Base-by-base conservation (phyloP, 306 rosid genomes). In the Herpetospermum pedunculosum region DNA sequence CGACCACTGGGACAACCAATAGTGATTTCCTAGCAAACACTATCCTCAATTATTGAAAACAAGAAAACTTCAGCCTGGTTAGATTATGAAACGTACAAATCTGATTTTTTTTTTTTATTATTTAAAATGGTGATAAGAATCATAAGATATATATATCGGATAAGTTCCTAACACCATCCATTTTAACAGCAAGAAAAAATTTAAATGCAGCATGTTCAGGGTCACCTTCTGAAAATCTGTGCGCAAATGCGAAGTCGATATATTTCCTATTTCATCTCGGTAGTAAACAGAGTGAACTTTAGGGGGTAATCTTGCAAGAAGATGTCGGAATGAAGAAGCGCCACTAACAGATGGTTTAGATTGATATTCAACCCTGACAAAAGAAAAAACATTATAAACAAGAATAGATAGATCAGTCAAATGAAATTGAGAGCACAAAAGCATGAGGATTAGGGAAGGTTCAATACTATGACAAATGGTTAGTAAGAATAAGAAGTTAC, bases 221-320 rank as follows among this genome's bases (percentile, higher is more conserved):
- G 40, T 25, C 81, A 94, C 99, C 92, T 82, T 88, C 60, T 54
- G 80, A 83, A 77, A 80, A 82, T 84, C 92, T 49, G 85, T 80
- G 50, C 97, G 96, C 68, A 94, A 83, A 85, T 82, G 96, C 19
- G 99, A 94, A 62, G 99, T 79, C 6, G 99, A 94, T 77, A 94
- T 89, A 86, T 94, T 94, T 62, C 99, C 97, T 54, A 94, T 94
- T 64, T 65, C 88, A 72, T 94, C 99, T 32, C 97, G 89, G 82
- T 94, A 94, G 80, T 89, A 87, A 67, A 91, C 97, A 29, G 99
- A 94, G 86, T 94, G 99, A 79, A 89, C 96, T 84, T 86, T 85
- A 37, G 99, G 96, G 63, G 99, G 99, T 52, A 94, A 80, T 79
- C 84, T 89, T 37, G 91, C 97, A 35, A 89, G 81, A 77, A 94